These are phyloP conservation scores for Solanum chacoense DNA, from an alignment of 305 asterid species.

Conservation along the genomic window DNA sequence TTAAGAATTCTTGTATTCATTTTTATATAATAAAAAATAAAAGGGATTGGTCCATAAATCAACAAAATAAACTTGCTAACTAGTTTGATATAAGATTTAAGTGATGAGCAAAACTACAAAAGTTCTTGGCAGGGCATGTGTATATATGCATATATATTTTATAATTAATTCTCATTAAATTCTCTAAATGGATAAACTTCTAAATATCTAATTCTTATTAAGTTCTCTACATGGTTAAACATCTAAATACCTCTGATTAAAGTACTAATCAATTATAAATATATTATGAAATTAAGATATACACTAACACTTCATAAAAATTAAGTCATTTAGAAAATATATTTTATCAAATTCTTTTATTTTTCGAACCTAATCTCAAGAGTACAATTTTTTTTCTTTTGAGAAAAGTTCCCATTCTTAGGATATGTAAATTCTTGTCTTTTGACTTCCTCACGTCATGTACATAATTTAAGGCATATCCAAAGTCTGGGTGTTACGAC, in stretches of 20 bases:
- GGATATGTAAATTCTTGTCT: background rate
- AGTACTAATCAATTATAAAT: background rate
- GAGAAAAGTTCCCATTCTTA: background rate
- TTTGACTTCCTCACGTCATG: background rate
- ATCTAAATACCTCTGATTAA: background rate
- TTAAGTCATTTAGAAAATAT: background rate
- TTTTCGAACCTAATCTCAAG: background rate
- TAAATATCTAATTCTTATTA: background rate
- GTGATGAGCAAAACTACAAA: background rate
- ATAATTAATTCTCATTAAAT: background rate
- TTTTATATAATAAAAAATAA: background rate
- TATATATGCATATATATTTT: background rate
- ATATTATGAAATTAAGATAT: background rate
- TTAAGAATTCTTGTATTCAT: background rate
- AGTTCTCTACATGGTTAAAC: background rate
- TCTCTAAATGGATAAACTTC: background rate
- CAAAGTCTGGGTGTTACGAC: background rate
- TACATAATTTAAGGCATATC: background rate
- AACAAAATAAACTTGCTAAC: background rate
- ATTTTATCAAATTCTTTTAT: background rate
- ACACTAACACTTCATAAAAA: background rate
- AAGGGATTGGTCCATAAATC: background rate
- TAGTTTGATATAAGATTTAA: background rate
- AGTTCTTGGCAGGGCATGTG: background rate
- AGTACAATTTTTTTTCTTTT: background rate